Evolutionary conservation across 176 grass and related monocot genomes (phyloP).

Genomic region (Olyra latifolia): DNA sequence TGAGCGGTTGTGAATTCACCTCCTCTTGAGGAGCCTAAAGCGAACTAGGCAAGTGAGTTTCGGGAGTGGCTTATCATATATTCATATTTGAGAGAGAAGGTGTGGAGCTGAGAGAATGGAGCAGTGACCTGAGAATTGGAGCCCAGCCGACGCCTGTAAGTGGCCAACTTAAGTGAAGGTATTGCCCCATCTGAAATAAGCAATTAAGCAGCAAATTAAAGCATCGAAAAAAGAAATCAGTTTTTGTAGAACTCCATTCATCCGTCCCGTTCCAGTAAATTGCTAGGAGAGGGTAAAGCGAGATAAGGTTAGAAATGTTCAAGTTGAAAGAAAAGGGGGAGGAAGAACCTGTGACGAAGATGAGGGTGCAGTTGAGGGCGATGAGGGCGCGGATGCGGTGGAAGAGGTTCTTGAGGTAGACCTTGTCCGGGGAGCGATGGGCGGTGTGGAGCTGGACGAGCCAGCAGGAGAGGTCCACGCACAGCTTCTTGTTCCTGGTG

Average conservation of each 20-base stretch:
- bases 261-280: too few relatives aligned
- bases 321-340: not conserved
- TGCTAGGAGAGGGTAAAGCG: too few relatives aligned
- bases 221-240: too few relatives aligned
- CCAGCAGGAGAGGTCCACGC: constrained; percentile 96
- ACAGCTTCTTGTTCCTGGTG: constrained; percentile 85
- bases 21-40: constrained; percentile 50
- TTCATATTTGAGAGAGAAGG: not conserved
- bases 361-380: constrained; percentile 83
- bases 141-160: not conserved
- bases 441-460: constrained; percentile 70
- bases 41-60: too few relatives aligned
- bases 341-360: constrained; percentile 66
- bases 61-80: too few relatives aligned
- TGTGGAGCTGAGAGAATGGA: not conserved
- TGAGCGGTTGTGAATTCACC: constrained; percentile 25
- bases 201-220: too few relatives aligned
- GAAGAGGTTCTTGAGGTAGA: constrained; percentile 84
- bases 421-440: constrained; percentile 53
- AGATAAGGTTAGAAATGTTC: not conserved
- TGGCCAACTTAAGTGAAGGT: too few relatives aligned
- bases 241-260: too few relatives aligned
- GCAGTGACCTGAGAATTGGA: constrained; percentile 44
- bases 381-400: constrained; percentile 89
- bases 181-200: too few relatives aligned